Base-by-base conservation (phyloP, 2,329 filamentous ascomycete species). In the Pezicula radicicola region DNA sequence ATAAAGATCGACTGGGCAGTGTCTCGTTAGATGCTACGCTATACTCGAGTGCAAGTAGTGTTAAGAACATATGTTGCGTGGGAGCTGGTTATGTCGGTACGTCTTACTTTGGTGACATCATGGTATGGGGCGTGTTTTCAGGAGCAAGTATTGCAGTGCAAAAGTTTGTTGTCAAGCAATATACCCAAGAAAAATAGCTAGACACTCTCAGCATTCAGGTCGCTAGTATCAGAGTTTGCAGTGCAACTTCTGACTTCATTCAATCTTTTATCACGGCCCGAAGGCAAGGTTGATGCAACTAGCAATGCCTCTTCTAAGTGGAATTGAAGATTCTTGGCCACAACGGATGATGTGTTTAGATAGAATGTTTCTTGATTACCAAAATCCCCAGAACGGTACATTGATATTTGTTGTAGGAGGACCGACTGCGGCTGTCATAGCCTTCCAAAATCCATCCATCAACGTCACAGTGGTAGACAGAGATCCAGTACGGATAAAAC, bases 61-160 rank as follows among this genome's bases (percentile, higher is more conserved):
- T 86, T 37, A 73, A 72, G 62, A 85, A 81, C 63, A 83, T 90
- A 48, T 89, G 87, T 69, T 89, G 85, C 65, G 83, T 90, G 56
- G 87, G 87, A 46, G 87, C 87, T 59, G 87, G 87, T 60, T 90
- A 90, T 67, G 85, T 90, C 57, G 86, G 84, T 89, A 75, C 62
- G 84, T 75, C 39, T 37, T 35, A 18, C 9, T 10, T 25, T n/a
- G 4, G 7, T 46, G 12, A 36, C 33, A 16, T 44, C 37, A 19
- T 10, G 18, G 25, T 7, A 25, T 25, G 6, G 25, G 25, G 25
- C 25, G 1, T 7, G 25, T 37, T 18, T 46, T 15, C 48, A 15
- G 41, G 25, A 21, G 10, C 13, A 13, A 46, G 15, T 21, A n/a
- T 13, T 33, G 30, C 30, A 33, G 30, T 33, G 12, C 10, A 12